Base-by-base conservation (phyloP, 23 red algal genomes). In the Agarophyton chilense region DNA sequence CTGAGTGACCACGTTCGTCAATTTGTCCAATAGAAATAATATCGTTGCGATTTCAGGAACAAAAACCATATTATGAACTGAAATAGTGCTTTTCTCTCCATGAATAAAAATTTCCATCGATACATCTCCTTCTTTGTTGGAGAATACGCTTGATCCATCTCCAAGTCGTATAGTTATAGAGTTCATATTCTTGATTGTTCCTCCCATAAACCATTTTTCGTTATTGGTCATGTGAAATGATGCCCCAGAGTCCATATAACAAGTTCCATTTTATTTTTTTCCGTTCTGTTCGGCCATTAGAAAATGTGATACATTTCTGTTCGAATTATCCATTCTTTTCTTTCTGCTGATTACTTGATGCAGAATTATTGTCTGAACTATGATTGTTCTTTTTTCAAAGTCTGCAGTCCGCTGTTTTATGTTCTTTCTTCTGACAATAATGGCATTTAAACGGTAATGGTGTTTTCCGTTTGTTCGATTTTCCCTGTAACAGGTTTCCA, bases 171-270 rank as follows among this genome's bases (percentile, higher is more conserved):
- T 67, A 16, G 13, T 38, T 38, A 67, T 40, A 38, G 62, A 26
- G 26, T 67, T 26, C 4, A 67, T 67, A 22, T 39, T 67, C 35
- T 67, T 2, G 35, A 39, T 39, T 38, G 28, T 39, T 14, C 18
- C 31, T 17, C 2, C 8, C 2, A 10, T 35, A 67, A 38, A 22
- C 16, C 62, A 67, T 0, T 6, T 65, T 44, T 49, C 22, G 42
- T 78, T 34, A 49, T 60, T 84, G 24, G 50, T 60, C 51, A 84
- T 84, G 25, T 66, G 58, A 44, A 60, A 66, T 22, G 50, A 60
- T 46, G 80, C 58, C 42, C 58, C 80, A 17, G 31, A 84, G 58
- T 84, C 32, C 2, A 84, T 44, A 25, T 60, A 63, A 7, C 80
- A 66, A 6, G 31, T 18, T 39, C 31, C 62, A 16, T 4, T 35